A percentile compares a stretch with the other conserved stretches of the same genome.
These are phyloP conservation scores for Cryptococcus wingfieldii DNA, from an alignment of 1,284 basidiomycete species.

Conservation along the genomic window DNA sequence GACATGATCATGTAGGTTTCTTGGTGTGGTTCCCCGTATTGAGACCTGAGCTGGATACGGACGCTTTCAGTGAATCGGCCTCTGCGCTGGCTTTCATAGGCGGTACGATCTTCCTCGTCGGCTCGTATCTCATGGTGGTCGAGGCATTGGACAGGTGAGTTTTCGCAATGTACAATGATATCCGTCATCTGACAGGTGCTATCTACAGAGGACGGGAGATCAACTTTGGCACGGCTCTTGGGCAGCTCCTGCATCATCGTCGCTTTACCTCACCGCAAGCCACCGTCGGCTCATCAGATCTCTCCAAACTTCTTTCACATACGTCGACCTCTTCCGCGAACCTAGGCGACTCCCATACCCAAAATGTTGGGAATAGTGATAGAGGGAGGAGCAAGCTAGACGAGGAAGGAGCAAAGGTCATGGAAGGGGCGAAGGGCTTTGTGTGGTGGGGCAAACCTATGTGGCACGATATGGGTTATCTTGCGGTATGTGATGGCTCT, in stretches of 20 bases:
- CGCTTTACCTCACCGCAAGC: constrained; percentile 5
- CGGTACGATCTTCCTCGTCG: constrained; percentile 57
- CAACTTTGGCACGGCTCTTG: constrained; percentile 31
- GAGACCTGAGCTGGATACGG: constrained; percentile 32
- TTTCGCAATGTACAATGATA: background rate
- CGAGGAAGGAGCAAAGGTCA: background rate
- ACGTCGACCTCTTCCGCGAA: background rate
- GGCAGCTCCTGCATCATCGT: constrained; percentile 21
- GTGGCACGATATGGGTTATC: constrained; percentile 58
- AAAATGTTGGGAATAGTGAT: too few relatives aligned
- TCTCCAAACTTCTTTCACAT: background rate
- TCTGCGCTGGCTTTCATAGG: constrained; percentile 54
- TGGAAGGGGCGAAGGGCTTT: constrained; percentile 14
- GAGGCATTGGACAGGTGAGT: constrained; percentile 53
- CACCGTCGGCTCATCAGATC: background rate
- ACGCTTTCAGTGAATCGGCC: constrained; percentile 34
- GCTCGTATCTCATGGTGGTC: constrained; percentile 52
- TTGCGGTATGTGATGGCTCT: constrained; percentile 40
- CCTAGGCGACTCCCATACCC: background rate
- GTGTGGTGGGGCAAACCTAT: constrained; percentile 47
- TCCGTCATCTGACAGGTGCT: background rate
- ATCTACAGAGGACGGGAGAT: constrained; percentile 32
- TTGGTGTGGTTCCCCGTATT: constrained; percentile 55
- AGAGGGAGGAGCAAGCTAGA: background rate
- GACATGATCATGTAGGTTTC: constrained; percentile 44